phyloP scores from a whole-genome alignment of 108 stramenopile species.

The Epithemia pelagica region DNA sequence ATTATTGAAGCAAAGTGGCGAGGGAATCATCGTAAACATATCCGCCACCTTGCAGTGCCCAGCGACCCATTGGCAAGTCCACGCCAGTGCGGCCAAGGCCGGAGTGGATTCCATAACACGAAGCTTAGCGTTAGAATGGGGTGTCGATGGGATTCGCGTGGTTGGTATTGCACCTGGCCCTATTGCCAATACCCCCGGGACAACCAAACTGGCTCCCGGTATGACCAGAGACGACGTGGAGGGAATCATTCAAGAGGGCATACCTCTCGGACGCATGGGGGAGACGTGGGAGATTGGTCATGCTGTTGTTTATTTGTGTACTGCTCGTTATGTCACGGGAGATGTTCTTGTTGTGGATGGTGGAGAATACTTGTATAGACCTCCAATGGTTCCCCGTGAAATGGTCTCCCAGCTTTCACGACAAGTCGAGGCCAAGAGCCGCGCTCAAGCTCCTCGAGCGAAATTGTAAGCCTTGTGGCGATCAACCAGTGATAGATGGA shows the following conservation, averaged over 20 bases:
- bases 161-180: constrained; percentile 93
- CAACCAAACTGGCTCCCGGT: constrained; percentile 84
- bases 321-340: constrained; percentile 63
- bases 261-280: constrained; percentile 74
- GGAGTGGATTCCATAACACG: constrained; percentile 89
- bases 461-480: no score
- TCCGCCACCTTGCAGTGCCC: constrained; percentile 50
- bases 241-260: constrained; percentile 43
- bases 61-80: constrained; percentile 70
- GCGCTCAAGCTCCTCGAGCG: constrained; percentile 41
- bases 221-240: constrained; percentile 29
- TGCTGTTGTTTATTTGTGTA: constrained; percentile 73
- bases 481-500: no score
- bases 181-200: constrained; percentile 89
- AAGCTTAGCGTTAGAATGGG: constrained; percentile 91
- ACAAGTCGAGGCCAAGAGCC: constrained; percentile 61
- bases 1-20: constrained; percentile 34
- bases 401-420: constrained; percentile 66
- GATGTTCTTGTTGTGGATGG: constrained; percentile 80
- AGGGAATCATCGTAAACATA: constrained; percentile 80
- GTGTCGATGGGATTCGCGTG: constrained; percentile 76
- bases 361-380: constrained; percentile 70
- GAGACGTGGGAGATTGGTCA: constrained; percentile 72
- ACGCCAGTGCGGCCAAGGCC: constrained; percentile 89
- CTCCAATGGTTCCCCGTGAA: constrained; percentile 70